phyloP scores from a whole-genome alignment of 768 basidiomycete species.

The Tulasnella sp. region DNA sequence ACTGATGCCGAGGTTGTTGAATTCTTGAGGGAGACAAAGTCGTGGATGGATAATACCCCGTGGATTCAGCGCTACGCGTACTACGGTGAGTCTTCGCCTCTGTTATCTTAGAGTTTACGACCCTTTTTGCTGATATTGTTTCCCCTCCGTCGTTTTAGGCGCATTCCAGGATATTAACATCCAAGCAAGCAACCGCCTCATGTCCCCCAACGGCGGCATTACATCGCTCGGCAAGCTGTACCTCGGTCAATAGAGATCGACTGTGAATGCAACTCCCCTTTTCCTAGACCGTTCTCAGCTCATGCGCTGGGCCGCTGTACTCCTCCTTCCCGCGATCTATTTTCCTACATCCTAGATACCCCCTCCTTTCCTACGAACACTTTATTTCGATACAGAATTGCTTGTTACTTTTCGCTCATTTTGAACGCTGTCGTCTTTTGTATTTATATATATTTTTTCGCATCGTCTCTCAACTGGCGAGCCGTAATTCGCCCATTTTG shows the following conservation, averaged over 20 bases:
- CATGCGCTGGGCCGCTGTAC: no score
- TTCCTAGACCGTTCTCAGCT: neutral
- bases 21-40: constrained; percentile 37
- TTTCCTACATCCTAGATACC: no score
- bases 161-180: constrained; percentile 49
- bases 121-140: neutral
- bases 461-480: no score
- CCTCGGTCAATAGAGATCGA: constrained; percentile 27
- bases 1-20: constrained; percentile 31
- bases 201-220: constrained; percentile 36
- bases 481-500: no score
- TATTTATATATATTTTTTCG: no score
- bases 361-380: no score
- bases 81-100: constrained; percentile 44
- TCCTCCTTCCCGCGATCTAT: no score
- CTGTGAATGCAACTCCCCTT: neutral
- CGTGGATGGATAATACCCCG: constrained; percentile 28
- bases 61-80: constrained; percentile 40
- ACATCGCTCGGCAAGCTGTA: constrained; percentile 43
- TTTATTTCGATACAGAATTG: no score
- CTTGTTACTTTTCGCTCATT: no score
- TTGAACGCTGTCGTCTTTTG: no score
- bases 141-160: constrained; percentile 30
- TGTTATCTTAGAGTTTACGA: neutral
- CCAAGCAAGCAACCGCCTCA: constrained; percentile 40